These are phyloP conservation scores for Theobroma grandiflorum DNA, from an alignment of 441 rosid species.

Conservation along the genomic window DNA sequence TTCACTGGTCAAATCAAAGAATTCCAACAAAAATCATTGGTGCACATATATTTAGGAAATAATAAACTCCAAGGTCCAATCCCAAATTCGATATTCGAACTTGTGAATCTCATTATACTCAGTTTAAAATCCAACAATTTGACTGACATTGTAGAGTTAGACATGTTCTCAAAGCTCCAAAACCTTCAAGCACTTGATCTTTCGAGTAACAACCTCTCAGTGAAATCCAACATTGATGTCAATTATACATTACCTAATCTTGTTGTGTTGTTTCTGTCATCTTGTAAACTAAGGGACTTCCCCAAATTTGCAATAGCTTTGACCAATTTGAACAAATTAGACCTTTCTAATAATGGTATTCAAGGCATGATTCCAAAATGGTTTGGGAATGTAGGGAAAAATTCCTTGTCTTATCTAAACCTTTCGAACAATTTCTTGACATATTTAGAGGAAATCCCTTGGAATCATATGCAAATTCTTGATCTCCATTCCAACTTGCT, in stretches of 20 bases:
- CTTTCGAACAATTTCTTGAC: conserved; percentile 35
- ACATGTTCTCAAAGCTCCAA: conserved; percentile 30
- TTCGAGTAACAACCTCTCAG: background rate
- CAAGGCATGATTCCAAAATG: conserved; percentile 7
- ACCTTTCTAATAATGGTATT: conserved; percentile 32
- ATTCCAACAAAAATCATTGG: background rate
- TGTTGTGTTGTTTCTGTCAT: conserved; percentile 25
- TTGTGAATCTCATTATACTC: conserved; percentile 19
- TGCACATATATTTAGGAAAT: background rate
- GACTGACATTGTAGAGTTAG: conserved; percentile 29
- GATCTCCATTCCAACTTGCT: conserved; percentile 30
- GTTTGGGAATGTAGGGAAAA: background rate
- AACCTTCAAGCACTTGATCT: conserved; percentile 19
- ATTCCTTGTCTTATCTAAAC: conserved; percentile 14
- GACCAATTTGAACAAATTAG: conserved; percentile 20
- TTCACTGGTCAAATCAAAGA: background rate
- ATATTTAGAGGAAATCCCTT: conserved; percentile 13
- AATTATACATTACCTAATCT: conserved; percentile 19
- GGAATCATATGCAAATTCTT: background rate
- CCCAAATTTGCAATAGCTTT: conserved; percentile 31
- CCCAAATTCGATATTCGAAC: conserved; percentile 21
- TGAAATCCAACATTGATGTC: background rate
- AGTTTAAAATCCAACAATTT: conserved; percentile 31
- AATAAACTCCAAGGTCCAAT: conserved; percentile 25
- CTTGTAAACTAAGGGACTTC: conserved; percentile 37